Evolutionary conservation across 257 asterid genomes (phyloP), one percentile per base, ranked within the genome.

Genomic region (Asclepias syriaca): DNA sequence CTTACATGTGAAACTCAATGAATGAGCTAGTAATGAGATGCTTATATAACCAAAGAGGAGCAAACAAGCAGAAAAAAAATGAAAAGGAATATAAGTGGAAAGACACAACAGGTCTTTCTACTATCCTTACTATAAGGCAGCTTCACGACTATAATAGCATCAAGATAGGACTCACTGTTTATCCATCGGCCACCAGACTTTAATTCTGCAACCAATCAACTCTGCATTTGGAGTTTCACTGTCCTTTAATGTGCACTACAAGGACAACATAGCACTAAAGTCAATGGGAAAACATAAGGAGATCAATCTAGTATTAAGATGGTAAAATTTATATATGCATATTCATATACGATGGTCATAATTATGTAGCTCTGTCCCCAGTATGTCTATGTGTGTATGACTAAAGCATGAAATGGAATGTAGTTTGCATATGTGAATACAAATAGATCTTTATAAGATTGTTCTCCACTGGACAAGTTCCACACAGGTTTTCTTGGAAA

Each of bases 101-200:
- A 22, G 19, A 29, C 27, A 14, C 70, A 6, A 27, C 13, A 14
- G 13, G 6, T 12, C 12, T 24, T 68, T 37, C 12, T 24, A 5
- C 7, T 9, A 22, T 50, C 24, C 32, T 50, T 48, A 39, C 22
- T 34, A 14, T 24, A 27, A 67, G 39, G 40, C 60, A 68, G 58
- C 46, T 11, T 46, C 45, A 46, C 15, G 11, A 37, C 40, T 27
- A 50, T 21, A 64, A 16, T 9, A 1, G n/a, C 50, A 64, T 74
- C 70, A 74, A 64, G 45, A 65, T n/a, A 73, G 75, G 45, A 85
- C 97, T 84, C 79, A 95, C 99, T 66, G 3, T 88, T 92, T 92
- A 83, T 95, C 99, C 89, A 92, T 85, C n/a, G 99, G 99, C 99
- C 99, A 95, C 99, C 99, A 95, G 75, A 95, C 89, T 86, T 90